A percentile compares a stretch with the other conserved stretches of the same genome.
Conservation (phyloP, 352 stramenopile genomes). For the Salisapilia sapeloensis region DNA sequence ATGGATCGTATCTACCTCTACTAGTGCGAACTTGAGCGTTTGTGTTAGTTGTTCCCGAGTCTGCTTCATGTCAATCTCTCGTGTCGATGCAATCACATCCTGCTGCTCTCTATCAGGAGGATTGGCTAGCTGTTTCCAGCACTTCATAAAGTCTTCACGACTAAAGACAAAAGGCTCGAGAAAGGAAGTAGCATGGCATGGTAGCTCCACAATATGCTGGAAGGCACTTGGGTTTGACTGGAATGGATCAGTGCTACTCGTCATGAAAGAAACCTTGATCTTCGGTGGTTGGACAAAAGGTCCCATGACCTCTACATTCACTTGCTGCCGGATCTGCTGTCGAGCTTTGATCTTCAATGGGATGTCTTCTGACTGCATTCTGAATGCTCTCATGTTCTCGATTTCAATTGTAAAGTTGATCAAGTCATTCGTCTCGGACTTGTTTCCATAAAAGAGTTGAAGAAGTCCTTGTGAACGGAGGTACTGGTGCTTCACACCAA, state of each 20-base stretch:
- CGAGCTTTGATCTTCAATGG: slow-evolving; percentile 58
- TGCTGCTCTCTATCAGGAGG: slow-evolving; percentile 85
- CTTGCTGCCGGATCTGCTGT: slow-evolving; percentile 85
- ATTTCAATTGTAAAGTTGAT: slow-evolving; percentile 81
- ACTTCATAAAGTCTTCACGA: slow-evolving; percentile 84
- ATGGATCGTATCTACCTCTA: slow-evolving; percentile 18
- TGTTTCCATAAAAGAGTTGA: slow-evolving; percentile 94
- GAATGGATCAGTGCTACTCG: slow-evolving; percentile 2
- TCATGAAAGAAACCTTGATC: slow-evolving; percentile 78
- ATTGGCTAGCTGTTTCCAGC: slow-evolving; percentile 83
- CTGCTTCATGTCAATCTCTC: slow-evolving; percentile 72
- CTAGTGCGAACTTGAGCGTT: slow-evolving; percentile 82
- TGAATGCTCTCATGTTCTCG: slow-evolving; percentile 19
- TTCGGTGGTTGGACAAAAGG: slow-evolving; percentile 82
- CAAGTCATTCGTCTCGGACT: slow-evolving; percentile 45
- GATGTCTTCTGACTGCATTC: slow-evolving; percentile 50
- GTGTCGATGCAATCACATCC: slow-evolving; percentile 72
- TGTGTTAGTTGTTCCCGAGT: slow-evolving; percentile 73
- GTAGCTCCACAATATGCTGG: slow-evolving; percentile 47
- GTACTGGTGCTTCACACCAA: slow-evolving; percentile 94
- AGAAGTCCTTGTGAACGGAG: slow-evolving; percentile 85
- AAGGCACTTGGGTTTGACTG: no score
- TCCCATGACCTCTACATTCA: slow-evolving; percentile 86
- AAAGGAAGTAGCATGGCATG: slow-evolving; percentile 83
- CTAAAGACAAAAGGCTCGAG: slow-evolving; percentile 85